Evolutionary conservation across 257 asterid species (phyloP), one percentile per base, ranked within the genome.

Genomic region (Plantago ovata): DNA sequence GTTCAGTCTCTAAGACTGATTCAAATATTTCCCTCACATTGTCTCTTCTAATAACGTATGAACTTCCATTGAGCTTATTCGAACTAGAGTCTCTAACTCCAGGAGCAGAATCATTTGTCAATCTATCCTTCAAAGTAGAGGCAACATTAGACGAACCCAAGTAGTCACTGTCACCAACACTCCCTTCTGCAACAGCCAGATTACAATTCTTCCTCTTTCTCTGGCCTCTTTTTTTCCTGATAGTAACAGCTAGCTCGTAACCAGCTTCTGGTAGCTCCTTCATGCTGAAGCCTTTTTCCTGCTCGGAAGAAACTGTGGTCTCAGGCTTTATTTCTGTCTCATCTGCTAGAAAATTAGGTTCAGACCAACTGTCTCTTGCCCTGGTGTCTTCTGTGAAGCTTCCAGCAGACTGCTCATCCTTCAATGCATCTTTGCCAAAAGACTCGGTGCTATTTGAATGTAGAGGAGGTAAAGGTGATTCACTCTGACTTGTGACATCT

Each of bases 181-280:
- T 83, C 58, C 68, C 82, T 59, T 87, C 96, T 69, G 76, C 81
- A 61, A 71, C 72, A 57, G 65, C 78, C 69, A 38, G 64, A 61
- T 44, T 67, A 42, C 82, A 66, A 50, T 71, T 79, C 70, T 79
- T 92, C 72, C 96, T 80, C 72, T 67, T 85, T 67, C 96, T 80
- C 66, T 72, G 81, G 1, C 96, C 90, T 54, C 98, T 75, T 74
- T 77, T 83, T 71, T 78, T 92, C 73, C 77, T 81, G n/a, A 72
- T 55, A 58, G 86, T 68, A 60, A 78, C 83, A 24, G 77, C 79
- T 7, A 38, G 61, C 45, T 64, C 74, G 59, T 66, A 69, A 44
- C 53, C 59, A 15, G 60, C 38, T 53, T 68, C 84, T 1, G 75
- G 56, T 15, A 65, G 39, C 63, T 64, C 69, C 21, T 56, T 71